Evolutionary conservation across 1,284 basidiomycete genomes (phyloP).

Genomic region (Coriolopsis trogii): DNA sequence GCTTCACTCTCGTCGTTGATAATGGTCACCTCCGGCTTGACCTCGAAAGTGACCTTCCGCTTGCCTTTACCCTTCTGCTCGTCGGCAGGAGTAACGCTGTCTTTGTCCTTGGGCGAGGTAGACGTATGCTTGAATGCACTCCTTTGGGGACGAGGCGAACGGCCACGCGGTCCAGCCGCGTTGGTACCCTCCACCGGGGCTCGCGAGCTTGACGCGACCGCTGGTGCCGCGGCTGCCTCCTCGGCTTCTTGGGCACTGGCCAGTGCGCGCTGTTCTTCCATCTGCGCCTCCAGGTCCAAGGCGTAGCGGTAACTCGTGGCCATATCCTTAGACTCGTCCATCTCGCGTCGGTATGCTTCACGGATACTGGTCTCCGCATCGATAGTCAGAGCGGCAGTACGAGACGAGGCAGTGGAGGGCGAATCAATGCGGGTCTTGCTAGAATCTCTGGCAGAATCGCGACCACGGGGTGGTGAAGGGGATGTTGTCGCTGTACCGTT

Average conservation of each 20-base stretch:
- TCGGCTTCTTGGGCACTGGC: slow-evolving; percentile 20
- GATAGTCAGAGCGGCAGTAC: slow-evolving; percentile 26
- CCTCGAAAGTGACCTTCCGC: slow-evolving; percentile 75
- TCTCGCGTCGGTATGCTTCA: slow-evolving; percentile 56
- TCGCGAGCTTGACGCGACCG: slow-evolving; percentile 10
- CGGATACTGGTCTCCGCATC: slow-evolving; percentile 34
- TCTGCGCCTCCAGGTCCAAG: slow-evolving; percentile 62
- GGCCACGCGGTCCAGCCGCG: slow-evolving; percentile 21
- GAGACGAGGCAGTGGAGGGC: slow-evolving; percentile 31
- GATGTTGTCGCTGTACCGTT: slow-evolving; percentile 8
- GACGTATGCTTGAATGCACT: slow-evolving; percentile 34
- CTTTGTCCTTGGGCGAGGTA: slow-evolving; percentile 14
- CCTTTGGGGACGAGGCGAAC: slow-evolving; percentile 29
- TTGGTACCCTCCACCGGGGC: slow-evolving; percentile 1
- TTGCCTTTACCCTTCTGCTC: slow-evolving; percentile 47
- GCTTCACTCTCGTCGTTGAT: slow-evolving; percentile 36
- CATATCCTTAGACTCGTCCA: slow-evolving; percentile 63
- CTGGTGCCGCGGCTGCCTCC: slow-evolving; percentile 7
- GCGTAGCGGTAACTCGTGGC: slow-evolving; percentile 71
- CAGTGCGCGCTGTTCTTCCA: slow-evolving; percentile 32
- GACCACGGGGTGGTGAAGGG: slow-evolving; percentile 16
- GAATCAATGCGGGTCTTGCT: slow-evolving; percentile 25
- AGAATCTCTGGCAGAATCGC: slow-evolving; percentile 15
- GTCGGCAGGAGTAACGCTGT: not conserved
- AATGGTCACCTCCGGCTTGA: slow-evolving; percentile 55